Conservation (phyloP, 2,329 filamentous ascomycete species). For the Penicillium nordicum region DNA sequence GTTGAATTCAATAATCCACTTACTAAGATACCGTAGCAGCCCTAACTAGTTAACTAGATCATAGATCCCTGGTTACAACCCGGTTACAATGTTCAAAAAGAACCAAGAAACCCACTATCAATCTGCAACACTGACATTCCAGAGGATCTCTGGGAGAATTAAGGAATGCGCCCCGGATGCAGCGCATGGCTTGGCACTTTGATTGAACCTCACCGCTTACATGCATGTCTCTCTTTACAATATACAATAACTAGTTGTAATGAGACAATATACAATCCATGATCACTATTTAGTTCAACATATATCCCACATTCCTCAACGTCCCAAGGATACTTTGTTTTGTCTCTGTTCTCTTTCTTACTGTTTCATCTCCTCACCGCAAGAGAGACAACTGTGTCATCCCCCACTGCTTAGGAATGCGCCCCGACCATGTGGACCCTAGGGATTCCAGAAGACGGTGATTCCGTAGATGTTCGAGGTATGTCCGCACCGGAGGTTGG, state of each 20-base stretch:
- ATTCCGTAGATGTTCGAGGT: slow-evolving; percentile 1
- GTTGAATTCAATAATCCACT: neutral
- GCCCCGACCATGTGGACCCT: slow-evolving; percentile 7
- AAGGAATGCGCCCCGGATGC: slow-evolving; percentile 9
- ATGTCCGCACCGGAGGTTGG: neutral
- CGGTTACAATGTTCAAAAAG: neutral
- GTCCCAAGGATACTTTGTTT: neutral
- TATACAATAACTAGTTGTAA: neutral
- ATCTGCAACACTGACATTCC: slow-evolving; percentile 7
- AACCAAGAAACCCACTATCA: neutral
- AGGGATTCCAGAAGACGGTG: slow-evolving; percentile 7
- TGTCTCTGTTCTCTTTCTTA: neutral
- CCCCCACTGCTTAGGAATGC: slow-evolving; percentile 9
- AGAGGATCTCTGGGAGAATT: slow-evolving; percentile 1
- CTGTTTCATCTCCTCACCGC: slow-evolving; percentile 12
- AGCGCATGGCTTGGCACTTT: slow-evolving; percentile 4
- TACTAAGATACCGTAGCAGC: neutral
- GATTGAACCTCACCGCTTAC: slow-evolving; percentile 4
- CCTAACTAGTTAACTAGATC: too few relatives aligned
- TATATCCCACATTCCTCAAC: slow-evolving; percentile 7
- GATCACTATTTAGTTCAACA: neutral
- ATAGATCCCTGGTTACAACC: neutral
- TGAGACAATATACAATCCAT: neutral
- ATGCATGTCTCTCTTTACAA: neutral
- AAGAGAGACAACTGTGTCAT: slow-evolving; percentile 3